A percentile compares a stretch with the other conserved stretches of the same genome.
phyloP scores from a whole-genome alignment of 1,284 basidiomycete genomes.

The Microbotryum silenes-acaulis region DNA sequence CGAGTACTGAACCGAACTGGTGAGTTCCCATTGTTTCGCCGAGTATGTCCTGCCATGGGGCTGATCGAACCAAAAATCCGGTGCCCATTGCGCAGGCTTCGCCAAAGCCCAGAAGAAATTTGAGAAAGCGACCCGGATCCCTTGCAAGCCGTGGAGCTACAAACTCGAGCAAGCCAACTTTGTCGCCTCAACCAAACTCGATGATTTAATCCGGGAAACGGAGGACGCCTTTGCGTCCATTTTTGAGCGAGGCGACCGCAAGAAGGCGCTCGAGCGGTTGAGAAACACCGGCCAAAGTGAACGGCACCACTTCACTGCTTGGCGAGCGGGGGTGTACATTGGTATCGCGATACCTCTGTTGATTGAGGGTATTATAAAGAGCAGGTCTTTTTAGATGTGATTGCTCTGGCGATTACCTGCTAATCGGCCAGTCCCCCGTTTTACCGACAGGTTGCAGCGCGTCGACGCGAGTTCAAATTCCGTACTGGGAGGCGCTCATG shows the following conservation, averaged over 20 bases:
- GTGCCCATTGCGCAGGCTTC: no score
- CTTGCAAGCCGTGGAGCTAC: slow-evolving; percentile 56
- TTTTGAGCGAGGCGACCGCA: slow-evolving; percentile 62
- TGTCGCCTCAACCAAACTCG: slow-evolving; percentile 35
- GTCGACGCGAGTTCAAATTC: slow-evolving; percentile 54
- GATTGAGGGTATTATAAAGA: slow-evolving; percentile 58
- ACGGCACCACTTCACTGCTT: slow-evolving; percentile 25
- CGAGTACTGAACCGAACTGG: slow-evolving; percentile 27
- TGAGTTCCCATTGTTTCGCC: no score
- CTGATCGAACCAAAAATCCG: background rate
- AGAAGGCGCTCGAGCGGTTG: slow-evolving; percentile 52
- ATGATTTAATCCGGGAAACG: slow-evolving; percentile 28
- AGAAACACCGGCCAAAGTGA: slow-evolving; percentile 23
- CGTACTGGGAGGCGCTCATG: slow-evolving; percentile 65
- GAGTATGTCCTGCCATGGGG: slow-evolving; percentile 15
- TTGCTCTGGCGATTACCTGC: background rate
- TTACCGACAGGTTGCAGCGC: slow-evolving; percentile 46
- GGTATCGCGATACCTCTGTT: slow-evolving; percentile 73
- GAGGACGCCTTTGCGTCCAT: slow-evolving; percentile 28
- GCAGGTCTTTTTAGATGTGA: slow-evolving; percentile 5
- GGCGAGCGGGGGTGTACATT: slow-evolving; percentile 54
- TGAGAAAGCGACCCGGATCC: slow-evolving; percentile 46
- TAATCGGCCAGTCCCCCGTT: background rate
- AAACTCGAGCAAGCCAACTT: slow-evolving; percentile 51
- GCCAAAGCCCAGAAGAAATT: slow-evolving; percentile 67